A percentile compares a stretch with the other conserved stretches of the same genome.
phyloP scores from a whole-genome alignment of 805 yeast genomes.

The Wickerhamomyces chaumierensis region DNA sequence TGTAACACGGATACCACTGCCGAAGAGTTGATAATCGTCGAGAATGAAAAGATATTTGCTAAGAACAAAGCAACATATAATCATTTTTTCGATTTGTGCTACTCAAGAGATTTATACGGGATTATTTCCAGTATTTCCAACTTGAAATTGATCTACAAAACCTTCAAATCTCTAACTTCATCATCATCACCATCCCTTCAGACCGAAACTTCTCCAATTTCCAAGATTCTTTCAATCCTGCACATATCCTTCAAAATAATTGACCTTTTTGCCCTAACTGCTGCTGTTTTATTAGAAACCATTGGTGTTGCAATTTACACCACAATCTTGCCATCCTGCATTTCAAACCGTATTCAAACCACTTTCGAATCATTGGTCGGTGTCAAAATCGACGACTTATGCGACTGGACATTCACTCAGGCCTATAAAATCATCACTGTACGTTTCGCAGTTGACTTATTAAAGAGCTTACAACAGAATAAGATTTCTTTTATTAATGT shows the following conservation, averaged over 20 bases:
- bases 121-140: slow-evolving; percentile 41
- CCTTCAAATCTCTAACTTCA: not conserved
- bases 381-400: not conserved
- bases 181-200: not conserved
- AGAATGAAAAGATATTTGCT: not conserved
- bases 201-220: not conserved
- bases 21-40: not conserved
- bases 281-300: too few species aligned
- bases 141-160: slow-evolving; percentile 26
- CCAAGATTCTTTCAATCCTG: too few species aligned
- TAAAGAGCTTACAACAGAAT: too few species aligned
- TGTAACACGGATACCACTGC: not conserved
- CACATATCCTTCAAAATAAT: too few species aligned
- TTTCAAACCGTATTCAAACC: not conserved
- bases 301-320: not conserved
- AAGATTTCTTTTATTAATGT: too few species aligned
- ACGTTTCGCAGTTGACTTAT: not conserved
- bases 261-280: too few species aligned
- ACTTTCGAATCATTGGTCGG: not conserved
- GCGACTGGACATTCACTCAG: not conserved
- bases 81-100: not conserved
- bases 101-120: slow-evolving; percentile 35
- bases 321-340: not conserved
- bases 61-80: not conserved
- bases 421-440: not conserved